Percentiles rank a stretch among this genome's conserved stretches.
phyloP scores from a whole-genome alignment of 2,329 filamentous ascomycete genomes.

The Nannizzia gypsea region DNA sequence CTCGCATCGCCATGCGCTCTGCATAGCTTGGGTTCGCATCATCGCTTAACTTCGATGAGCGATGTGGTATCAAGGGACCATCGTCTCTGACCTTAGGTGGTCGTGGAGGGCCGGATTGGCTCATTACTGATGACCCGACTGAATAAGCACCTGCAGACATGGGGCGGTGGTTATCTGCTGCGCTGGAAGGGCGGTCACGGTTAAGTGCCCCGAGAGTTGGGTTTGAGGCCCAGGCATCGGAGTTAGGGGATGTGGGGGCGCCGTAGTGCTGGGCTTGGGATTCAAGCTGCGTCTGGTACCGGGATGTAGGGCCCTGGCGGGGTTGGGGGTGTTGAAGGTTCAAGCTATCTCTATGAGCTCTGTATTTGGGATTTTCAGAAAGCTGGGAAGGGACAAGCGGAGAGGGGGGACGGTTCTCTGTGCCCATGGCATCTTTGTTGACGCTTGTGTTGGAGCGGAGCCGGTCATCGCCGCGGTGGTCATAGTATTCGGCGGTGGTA shows the following conservation, averaged over 20 bases:
- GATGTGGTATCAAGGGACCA: constrained; percentile 47
- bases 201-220: constrained; percentile 28
- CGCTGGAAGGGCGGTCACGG: constrained; percentile 18
- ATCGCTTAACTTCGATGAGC: constrained; percentile 31
- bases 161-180: constrained; percentile 25
- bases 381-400: constrained; percentile 50
- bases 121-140: constrained; percentile 27
- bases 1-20: constrained; percentile 32
- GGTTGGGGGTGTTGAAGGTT: constrained; percentile 55
- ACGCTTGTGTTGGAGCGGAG: constrained; percentile 35
- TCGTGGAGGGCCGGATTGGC: constrained; percentile 34
- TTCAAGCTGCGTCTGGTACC: constrained; percentile 51
- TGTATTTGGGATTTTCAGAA: constrained; percentile 50
- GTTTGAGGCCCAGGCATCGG: constrained; percentile 37
- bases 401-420: constrained; percentile 44
- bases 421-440: constrained; percentile 26
- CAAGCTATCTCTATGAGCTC: constrained; percentile 51
- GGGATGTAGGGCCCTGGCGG: constrained; percentile 48
- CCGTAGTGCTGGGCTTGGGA: constrained; percentile 46
- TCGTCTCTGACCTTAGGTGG: constrained; percentile 46
- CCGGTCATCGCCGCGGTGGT: constrained; percentile 36
- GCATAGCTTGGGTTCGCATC: constrained; percentile 28
- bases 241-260: constrained; percentile 30
- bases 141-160: constrained; percentile 38
- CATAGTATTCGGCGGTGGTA: constrained; percentile 33